Conservation (phyloP, 2,329 filamentous ascomycete species). For the Apiospora pterosperma region DNA sequence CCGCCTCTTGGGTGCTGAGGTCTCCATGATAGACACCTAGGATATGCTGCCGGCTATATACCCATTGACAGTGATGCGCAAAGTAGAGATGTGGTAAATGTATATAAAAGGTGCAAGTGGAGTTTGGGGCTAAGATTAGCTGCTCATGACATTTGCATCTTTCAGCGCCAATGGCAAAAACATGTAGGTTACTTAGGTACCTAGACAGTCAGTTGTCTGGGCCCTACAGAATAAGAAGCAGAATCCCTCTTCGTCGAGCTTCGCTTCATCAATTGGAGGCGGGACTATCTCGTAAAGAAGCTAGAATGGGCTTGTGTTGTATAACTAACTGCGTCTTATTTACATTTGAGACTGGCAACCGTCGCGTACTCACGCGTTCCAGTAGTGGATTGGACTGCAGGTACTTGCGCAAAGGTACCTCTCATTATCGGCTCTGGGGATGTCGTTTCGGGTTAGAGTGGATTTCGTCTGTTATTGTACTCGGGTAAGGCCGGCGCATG, state of each 20-base stretch:
- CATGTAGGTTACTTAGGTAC: neutral
- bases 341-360: neutral
- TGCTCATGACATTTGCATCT: neutral
- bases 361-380: neutral
- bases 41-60: neutral
- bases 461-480: neutral
- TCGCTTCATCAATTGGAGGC: neutral
- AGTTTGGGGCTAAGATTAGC: neutral
- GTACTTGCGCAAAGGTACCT: neutral
- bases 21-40: constrained; percentile 39
- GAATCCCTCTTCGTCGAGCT: neutral
- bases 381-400: neutral
- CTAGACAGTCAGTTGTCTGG: neutral
- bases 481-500: neutral
- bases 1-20: constrained; percentile 60
- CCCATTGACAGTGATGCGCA: neutral
- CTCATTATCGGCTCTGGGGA: no score
- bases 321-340: no score
- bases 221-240: neutral
- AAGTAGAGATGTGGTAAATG: neutral
- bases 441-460: neutral
- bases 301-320: neutral
- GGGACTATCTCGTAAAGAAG: neutral
- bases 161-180: neutral
- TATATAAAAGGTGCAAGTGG: neutral